Base-by-base conservation (phyloP, 768 basidiomycete species). In the Tulasnella sp. region DNA sequence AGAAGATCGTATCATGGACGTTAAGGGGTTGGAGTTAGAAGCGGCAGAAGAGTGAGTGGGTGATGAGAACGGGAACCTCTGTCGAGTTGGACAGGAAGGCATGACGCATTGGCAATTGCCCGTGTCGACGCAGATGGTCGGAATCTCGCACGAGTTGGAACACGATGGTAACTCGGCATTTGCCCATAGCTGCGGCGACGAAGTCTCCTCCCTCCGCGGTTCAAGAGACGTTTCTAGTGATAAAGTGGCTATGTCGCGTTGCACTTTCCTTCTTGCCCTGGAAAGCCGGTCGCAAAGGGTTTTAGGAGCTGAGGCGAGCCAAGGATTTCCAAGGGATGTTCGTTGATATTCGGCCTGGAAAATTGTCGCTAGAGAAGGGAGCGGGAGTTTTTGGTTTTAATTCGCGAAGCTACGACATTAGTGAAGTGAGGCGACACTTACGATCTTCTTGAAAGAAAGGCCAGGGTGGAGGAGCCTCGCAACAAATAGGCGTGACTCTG, bases 111-210 rank as follows among this genome's bases (percentile, higher is more conserved):
- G 82, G 73, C 84, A 84, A 26, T 81, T 79, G 5, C 83, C 83
- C 15, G 83, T 84, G 77, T 84, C 81, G 26, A 84, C 80, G 78
- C 84, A 84, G 55, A 83, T 81, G 7, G 80, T 75, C 29, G 83
- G 84, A 73, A 81, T 81, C 70, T 80, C 77, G 77, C 83, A 84
- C 72, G 83, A 81, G 80, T 84, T 84, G 80, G 81, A 83, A 80
- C 84, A 84, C 6, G 82, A 73, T 0, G 83, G 83, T 5, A 83
- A 75, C 29, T 83, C 81, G 48, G 80, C 80, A 29, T 82, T 32
- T 6, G 79, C 78, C 84, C 84, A 84, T 15, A 82, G 80, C 13
- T 32, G 40, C 18, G 57, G 74, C 16, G 57, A 40, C 72, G 23
- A 69, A 18, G 73, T 72, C 74, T 76, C 48, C 37, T 61, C 46